Evolutionary conservation across 768 basidiomycete species (phyloP), one percentile per base, ranked within the genome.

Genomic region (Gloeopeniophorella convolvens): DNA sequence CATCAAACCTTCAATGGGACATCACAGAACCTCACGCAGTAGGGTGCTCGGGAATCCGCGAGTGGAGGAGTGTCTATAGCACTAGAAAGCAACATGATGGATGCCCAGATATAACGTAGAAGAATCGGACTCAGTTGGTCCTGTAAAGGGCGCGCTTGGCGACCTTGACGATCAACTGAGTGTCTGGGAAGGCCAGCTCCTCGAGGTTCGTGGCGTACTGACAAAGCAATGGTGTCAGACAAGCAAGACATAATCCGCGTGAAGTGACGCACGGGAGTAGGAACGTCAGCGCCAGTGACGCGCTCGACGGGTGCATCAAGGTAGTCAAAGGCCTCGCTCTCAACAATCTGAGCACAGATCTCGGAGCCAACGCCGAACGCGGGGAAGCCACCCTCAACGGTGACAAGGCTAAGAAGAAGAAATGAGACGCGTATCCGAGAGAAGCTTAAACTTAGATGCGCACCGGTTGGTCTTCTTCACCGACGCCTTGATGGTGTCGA

Each of bases 391-490:
- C 95, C 95, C 70, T 99, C 96, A 43, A 92, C 94, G 50, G 88
- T 89, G 46, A 99, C 75, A 56, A 99, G 78, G 49, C 90, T 93
- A 56, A 15, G 6, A 11, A 18, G 11, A n/a, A 21, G 51, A 12
- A 53, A 37, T 31, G 30, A n/a, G n/a, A n/a, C 20, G 40, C 5
- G 50, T 48, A 37, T 48, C 5, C 10, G 21, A n/a, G 45, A 51
- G 36, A 20, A 20, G 18, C n/a, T n/a, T 2, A 1, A 13, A 46
- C 33, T 23, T 24, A 8, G 48, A 24, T 23, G 65, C 79, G 54
- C 58, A 86, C 88, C 93, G 78, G 72, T 95, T 95, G 28, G 96
- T 99, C 78, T 99, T 99, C 79, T 98, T 98, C 62, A 99, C 90
- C 7, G 91, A 94, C 63, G 81, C 78, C 67, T 89, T 94, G 70